A percentile compares a stretch with the other conserved stretches of the same genome.
Evolutionary conservation across 2,329 filamentous ascomycete genomes (phyloP).

Genomic region (Beauveria brongniartii): DNA sequence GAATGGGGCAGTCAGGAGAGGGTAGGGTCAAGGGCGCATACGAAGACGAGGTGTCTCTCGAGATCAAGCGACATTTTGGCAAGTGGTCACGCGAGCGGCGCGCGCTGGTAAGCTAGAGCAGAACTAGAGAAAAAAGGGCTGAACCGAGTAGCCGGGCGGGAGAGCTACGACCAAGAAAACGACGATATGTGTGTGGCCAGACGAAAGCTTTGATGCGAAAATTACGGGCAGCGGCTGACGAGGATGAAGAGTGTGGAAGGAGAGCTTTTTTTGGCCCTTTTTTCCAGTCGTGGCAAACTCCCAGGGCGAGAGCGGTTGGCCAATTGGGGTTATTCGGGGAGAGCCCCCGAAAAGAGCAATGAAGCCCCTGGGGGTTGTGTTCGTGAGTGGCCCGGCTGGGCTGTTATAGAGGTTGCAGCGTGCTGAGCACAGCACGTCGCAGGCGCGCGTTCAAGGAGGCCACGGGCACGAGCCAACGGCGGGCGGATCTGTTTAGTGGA

Average conservation of each 20-base stretch:
- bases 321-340: background rate
- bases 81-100: slow-evolving; percentile 12
- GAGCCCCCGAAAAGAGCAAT: background rate
- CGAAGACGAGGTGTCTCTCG: slow-evolving; percentile 75
- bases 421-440: background rate
- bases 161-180: background rate
- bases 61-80: slow-evolving; percentile 60
- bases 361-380: slow-evolving; percentile 1
- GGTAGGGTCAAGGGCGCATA: slow-evolving; percentile 37
- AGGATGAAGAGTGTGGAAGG: background rate
- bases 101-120: slow-evolving; percentile 1
- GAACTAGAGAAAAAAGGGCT: background rate
- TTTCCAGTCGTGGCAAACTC: background rate
- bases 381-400: slow-evolving; percentile 2
- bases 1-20: background rate
- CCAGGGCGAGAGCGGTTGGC: background rate
- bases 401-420: background rate
- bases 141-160: background rate
- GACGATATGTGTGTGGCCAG: background rate
- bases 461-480: background rate
- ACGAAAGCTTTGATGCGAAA: background rate
- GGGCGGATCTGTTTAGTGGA: slow-evolving; percentile 1
- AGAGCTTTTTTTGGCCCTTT: slow-evolving; percentile 2
- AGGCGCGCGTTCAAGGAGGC: background rate
- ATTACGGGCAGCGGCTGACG: background rate